Evolutionary conservation across 2,329 filamentous ascomycete species (phyloP).

Genomic region (Westerdykella sp.): DNA sequence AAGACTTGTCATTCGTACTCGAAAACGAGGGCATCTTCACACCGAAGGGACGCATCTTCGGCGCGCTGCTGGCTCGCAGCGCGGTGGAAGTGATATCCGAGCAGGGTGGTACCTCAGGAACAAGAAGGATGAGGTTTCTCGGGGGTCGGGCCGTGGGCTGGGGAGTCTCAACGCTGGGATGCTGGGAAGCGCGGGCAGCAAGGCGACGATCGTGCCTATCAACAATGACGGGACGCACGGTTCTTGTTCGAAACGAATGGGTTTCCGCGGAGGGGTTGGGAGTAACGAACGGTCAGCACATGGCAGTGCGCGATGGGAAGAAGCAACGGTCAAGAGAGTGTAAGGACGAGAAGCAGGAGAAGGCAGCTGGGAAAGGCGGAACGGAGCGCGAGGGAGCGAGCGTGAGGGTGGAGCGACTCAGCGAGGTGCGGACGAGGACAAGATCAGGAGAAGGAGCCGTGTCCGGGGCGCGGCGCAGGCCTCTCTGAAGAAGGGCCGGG

Average conservation of each 20-base stretch:
- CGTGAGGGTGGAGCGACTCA: slow-evolving; percentile 3
- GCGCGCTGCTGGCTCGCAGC: slow-evolving; percentile 16
- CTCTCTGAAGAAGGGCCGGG: too few species aligned
- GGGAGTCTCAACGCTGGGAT: slow-evolving; percentile 7
- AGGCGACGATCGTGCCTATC: background rate
- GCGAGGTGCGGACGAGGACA: slow-evolving; percentile 4
- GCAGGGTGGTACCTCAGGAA: background rate
- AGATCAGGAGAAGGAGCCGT: slow-evolving; percentile 10
- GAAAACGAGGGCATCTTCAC: slow-evolving; percentile 14
- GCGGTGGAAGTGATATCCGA: slow-evolving; percentile 1
- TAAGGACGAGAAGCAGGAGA: slow-evolving; percentile 2
- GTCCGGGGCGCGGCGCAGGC: background rate
- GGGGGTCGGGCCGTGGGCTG: slow-evolving; percentile 5
- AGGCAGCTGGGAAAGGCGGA: slow-evolving; percentile 1
- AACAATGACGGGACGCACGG: slow-evolving; percentile 1
- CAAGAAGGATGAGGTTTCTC: background rate
- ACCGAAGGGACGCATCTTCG: slow-evolving; percentile 24
- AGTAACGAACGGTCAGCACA: slow-evolving; percentile 12
- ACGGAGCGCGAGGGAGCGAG: slow-evolving; percentile 5
- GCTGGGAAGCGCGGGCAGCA: background rate
- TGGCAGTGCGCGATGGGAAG: slow-evolving; percentile 1
- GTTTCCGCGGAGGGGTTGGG: background rate
- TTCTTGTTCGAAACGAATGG: background rate
- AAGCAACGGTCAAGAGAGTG: slow-evolving; percentile 4
- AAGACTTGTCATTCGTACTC: slow-evolving; percentile 8